Evolutionary conservation across 139 green algal genomes (phyloP).

Genomic region (Pseudopediastrum boryanum): DNA sequence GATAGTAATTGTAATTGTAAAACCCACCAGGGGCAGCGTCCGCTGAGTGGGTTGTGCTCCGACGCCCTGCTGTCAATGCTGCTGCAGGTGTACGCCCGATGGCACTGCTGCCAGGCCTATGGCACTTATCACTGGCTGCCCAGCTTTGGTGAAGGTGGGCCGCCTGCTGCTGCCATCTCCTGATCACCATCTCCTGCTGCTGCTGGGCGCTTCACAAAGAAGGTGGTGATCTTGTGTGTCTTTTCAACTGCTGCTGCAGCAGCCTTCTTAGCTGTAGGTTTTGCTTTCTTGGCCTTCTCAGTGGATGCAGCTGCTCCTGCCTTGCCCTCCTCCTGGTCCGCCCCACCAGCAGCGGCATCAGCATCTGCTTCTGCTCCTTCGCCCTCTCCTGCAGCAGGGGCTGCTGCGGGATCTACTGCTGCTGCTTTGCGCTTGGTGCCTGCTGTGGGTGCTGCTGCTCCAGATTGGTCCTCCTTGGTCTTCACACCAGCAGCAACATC

Average conservation of each 20-base stretch:
- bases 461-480: conserved; percentile 1
- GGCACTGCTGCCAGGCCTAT: conserved; percentile 13
- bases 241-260: not conserved
- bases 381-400: not conserved
- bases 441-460: not conserved
- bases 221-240: conserved; percentile 28
- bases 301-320: conserved; percentile 8
- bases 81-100: not conserved
- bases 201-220: no score
- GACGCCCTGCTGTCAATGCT: no score
- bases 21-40: no score
- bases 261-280: not conserved
- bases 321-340: no score
- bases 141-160: no score
- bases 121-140: conserved; percentile 1
- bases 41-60: no score
- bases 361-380: conserved; percentile 5
- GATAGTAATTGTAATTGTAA: no score
- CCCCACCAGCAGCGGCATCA: no score
- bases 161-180: no score
- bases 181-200: no score
- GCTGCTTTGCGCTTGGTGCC: conserved; percentile 4
- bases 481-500: conserved; percentile 11
- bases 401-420: conserved; percentile 25
- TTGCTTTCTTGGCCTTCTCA: conserved; percentile 12